Evolutionary conservation across 345 rosid species (phyloP).

Genomic region (Lepidium sativum): DNA sequence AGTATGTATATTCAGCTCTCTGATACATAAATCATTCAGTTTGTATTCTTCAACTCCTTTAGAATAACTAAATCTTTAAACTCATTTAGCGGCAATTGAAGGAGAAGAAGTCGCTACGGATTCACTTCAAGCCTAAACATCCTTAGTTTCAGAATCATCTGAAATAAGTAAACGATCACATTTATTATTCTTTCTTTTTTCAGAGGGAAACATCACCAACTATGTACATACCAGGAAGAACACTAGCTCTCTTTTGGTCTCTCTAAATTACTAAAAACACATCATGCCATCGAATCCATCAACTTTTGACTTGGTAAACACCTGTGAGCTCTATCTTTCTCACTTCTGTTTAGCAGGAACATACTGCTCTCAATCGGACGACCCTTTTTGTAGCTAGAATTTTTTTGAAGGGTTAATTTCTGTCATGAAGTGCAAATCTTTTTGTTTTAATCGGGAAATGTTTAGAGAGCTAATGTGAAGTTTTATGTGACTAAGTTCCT

Average conservation of each 20-base stretch:
- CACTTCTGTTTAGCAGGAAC: constrained; percentile 2
- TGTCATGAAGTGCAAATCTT: not conserved
- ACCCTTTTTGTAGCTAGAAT: not conserved
- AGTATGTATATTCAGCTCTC: not conserved
- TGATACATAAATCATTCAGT: not conserved
- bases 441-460: not conserved
- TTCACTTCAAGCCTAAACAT: constrained; percentile 36
- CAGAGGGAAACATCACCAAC: constrained; percentile 7
- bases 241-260: too few species aligned
- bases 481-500: not conserved
- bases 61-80: constrained; percentile 6
- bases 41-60: not conserved
- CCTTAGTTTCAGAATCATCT: constrained; percentile 17
- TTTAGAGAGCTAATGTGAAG: not conserved
- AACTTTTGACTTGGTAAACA: too few species aligned
- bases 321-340: not conserved
- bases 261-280: too few species aligned
- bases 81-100: constrained; percentile 47
- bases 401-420: not conserved
- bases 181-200: not conserved
- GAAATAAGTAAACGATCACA: not conserved
- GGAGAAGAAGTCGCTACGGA: constrained; percentile 35
- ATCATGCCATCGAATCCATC: too few species aligned
- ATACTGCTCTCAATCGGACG: not conserved
- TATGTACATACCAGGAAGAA: not conserved